A percentile compares a stretch with the other conserved stretches of the same genome.
Conservation (phyloP, 257 asterid genomes). For the Forsythia suspensa region DNA sequence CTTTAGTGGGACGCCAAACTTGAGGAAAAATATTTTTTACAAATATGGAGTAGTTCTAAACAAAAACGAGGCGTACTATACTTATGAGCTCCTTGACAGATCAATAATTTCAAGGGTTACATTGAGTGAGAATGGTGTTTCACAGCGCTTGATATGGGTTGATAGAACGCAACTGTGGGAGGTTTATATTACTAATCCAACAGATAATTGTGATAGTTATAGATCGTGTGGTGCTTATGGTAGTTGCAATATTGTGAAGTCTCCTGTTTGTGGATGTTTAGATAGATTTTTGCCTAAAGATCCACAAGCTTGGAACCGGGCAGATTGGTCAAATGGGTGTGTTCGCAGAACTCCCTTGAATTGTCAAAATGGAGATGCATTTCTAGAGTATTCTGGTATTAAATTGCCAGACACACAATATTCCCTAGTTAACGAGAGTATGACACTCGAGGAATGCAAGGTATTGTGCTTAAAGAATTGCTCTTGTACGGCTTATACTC, state of each 20-base stretch:
- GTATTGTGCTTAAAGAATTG: conserved; percentile 34
- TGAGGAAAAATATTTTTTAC: background rate
- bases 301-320: conserved; percentile 19
- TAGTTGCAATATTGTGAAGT: conserved; percentile 18
- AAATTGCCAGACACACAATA: conserved; percentile 33
- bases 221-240: conserved; percentile 35
- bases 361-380: conserved; percentile 25
- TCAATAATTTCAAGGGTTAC: conserved; percentile 27
- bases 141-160: conserved; percentile 21
- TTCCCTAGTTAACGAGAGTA: conserved; percentile 20
- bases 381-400: conserved; percentile 17
- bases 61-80: conserved; percentile 28
- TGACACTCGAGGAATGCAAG: conserved; percentile 27
- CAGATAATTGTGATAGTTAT: conserved; percentile 32
- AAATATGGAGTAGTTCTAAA: conserved; percentile 5
- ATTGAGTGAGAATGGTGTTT: background rate
- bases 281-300: conserved; percentile 24
- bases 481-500: conserved; percentile 35
- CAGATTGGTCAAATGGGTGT: conserved; percentile 35
- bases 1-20: conserved; percentile 33
- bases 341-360: conserved; percentile 21
- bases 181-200: conserved; percentile 10
- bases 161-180: conserved; percentile 24
- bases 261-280: conserved; percentile 34
- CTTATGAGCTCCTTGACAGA: conserved; percentile 17